Conservation (phyloP, 768 basidiomycete species). For the Agaricus bisporus region DNA sequence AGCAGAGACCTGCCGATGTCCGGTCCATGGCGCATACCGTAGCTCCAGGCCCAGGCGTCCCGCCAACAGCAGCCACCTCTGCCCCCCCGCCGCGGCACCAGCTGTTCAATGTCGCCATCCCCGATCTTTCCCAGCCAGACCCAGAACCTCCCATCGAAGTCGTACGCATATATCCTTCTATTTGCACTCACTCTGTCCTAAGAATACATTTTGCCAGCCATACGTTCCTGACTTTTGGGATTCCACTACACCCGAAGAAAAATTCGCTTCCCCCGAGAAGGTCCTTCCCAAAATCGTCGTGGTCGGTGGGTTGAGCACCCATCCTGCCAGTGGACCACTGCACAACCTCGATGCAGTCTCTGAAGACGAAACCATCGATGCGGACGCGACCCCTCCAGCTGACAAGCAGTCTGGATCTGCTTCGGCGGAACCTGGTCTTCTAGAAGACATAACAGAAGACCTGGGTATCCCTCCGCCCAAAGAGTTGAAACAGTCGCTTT, state of each 20-base stretch:
- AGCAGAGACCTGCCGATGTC: neutral
- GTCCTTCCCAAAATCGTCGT: conserved; percentile 37
- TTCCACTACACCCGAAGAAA: conserved; percentile 20
- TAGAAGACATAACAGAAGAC: conserved; percentile 41
- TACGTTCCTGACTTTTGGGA: conserved; percentile 42
- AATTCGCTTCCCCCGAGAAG: conserved; percentile 16
- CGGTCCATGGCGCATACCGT: neutral
- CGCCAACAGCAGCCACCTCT: conserved; percentile 24
- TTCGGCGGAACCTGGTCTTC: conserved; percentile 26
- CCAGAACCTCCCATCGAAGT: conserved; percentile 46
- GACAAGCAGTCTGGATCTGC: conserved; percentile 5
- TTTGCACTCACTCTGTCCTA: neutral
- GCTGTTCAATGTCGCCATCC: conserved; percentile 48
- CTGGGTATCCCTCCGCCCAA: conserved; percentile 33
- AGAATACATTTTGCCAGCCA: conserved; percentile 24
- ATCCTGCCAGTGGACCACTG: conserved; percentile 30
- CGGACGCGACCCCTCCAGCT: neutral
- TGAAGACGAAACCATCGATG: conserved; percentile 1
- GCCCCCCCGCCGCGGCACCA: conserved; percentile 19
- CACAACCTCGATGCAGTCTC: conserved; percentile 21
- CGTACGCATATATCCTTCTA: conserved; percentile 33
- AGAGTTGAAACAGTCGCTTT: conserved; percentile 25
- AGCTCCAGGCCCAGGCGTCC: conserved; percentile 16
- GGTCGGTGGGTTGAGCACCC: conserved; percentile 32
- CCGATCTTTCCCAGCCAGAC: conserved; percentile 42